Percentiles rank a stretch among this genome's conserved stretches.
Evolutionary conservation across 2,329 filamentous ascomycete genomes (phyloP).

Genomic region (Trichoderma polysporum): DNA sequence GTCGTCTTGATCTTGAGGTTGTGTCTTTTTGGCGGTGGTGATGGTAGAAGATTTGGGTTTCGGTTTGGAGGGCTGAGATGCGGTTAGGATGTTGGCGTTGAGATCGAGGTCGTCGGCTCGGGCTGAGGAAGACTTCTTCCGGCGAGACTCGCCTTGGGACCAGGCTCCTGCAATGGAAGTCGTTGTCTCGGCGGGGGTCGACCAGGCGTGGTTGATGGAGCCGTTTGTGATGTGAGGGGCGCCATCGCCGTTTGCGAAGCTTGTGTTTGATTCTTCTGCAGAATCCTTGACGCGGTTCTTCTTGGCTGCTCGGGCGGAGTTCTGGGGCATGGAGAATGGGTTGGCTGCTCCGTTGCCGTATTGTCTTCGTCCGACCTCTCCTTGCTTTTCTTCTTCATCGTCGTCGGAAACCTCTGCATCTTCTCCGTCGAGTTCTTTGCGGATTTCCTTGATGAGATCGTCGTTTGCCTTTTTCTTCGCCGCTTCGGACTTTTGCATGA

Average conservation of each 20-base stretch:
- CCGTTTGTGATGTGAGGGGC: slow-evolving; percentile 26
- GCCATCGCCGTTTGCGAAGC: slow-evolving; percentile 27
- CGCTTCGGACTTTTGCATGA: slow-evolving; percentile 89
- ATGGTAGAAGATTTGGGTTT: slow-evolving; percentile 27
- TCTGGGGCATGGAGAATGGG: slow-evolving; percentile 31
- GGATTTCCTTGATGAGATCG: slow-evolving; percentile 67
- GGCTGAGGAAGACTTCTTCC: slow-evolving; percentile 37
- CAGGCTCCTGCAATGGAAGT: slow-evolving; percentile 41
- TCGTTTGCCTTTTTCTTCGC: slow-evolving; percentile 77
- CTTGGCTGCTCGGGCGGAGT: slow-evolving; percentile 28
- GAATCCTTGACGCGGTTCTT: slow-evolving; percentile 31
- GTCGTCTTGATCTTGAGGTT: slow-evolving; percentile 24
- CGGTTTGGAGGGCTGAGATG: slow-evolving; percentile 32
- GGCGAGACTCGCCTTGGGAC: slow-evolving; percentile 40
- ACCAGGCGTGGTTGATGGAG: slow-evolving; percentile 24
- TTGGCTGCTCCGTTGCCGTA: slow-evolving; percentile 55
- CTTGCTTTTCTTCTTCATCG: slow-evolving; percentile 55
- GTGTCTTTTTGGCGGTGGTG: not conserved
- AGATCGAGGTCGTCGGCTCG: slow-evolving; percentile 43
- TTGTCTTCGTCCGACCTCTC: slow-evolving; percentile 66
- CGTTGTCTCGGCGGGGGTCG: slow-evolving; percentile 27
- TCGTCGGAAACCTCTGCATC: slow-evolving; percentile 49
- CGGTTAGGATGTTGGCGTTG: slow-evolving; percentile 36
- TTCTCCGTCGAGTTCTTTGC: slow-evolving; percentile 68
- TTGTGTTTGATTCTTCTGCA: slow-evolving; percentile 23